A percentile compares a stretch with the other conserved stretches of the same genome.
These are phyloP conservation scores for Chlamydomonas asymmetrica DNA, from an alignment of 139 green algal genomes.

Conservation along the genomic window DNA sequence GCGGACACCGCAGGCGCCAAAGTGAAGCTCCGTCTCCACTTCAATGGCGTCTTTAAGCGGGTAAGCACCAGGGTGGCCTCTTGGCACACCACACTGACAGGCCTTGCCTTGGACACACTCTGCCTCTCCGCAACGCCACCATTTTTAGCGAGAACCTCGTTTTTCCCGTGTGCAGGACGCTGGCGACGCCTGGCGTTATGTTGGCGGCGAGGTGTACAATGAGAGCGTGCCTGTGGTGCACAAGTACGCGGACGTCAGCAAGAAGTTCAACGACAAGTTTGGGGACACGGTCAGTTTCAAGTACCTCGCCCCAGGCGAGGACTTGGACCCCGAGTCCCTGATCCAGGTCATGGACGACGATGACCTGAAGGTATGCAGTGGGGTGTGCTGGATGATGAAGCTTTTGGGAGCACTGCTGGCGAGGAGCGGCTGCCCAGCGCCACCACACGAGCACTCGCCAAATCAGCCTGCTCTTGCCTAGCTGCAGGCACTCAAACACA, in stretches of 20 bases:
- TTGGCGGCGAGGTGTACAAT: conserved; percentile 48
- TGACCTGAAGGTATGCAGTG: conserved; percentile 76
- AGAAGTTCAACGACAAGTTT: conserved; percentile 46
- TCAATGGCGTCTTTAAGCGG: neutral
- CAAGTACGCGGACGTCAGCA: conserved; percentile 27
- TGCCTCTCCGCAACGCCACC: neutral
- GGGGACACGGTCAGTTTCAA: conserved; percentile 43
- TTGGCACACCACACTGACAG: too few relatives aligned
- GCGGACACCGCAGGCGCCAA: too few relatives aligned
- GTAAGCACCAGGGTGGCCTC: neutral
- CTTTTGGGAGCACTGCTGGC: neutral
- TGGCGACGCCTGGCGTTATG: conserved; percentile 23
- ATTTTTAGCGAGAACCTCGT: neutral
- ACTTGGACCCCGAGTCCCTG: conserved; percentile 68
- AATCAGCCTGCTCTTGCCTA: neutral
- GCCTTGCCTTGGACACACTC: too few relatives aligned
- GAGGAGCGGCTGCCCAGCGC: neutral
- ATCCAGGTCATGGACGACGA: conserved; percentile 74
- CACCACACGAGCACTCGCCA: neutral
- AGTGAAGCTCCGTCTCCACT: neutral
- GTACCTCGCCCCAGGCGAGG: conserved; percentile 58
- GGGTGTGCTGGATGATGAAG: neutral
- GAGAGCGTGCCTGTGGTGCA: conserved; percentile 24
- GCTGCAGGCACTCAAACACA: neutral
- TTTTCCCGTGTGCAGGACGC: neutral